Conservation (phyloP, 2,329 filamentous ascomycete species). For the Diaporthe batatas region DNA sequence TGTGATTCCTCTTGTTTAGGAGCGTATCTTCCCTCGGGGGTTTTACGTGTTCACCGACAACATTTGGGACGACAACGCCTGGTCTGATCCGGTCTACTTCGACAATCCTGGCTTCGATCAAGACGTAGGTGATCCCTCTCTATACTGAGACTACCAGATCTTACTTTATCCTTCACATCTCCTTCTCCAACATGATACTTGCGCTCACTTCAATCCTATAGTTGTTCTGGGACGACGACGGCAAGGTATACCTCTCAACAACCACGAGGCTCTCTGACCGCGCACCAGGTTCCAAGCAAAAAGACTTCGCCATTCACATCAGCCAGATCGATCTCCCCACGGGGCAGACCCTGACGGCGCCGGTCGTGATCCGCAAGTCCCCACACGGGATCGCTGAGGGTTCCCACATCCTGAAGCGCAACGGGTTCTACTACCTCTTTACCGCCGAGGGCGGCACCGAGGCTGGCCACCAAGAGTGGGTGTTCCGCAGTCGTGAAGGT, state of each 20-base stretch:
- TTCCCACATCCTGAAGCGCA: slow-evolving; percentile 54
- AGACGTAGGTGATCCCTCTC: slow-evolving; percentile 54
- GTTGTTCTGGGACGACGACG: slow-evolving; percentile 64
- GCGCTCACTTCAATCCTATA: slow-evolving; percentile 30
- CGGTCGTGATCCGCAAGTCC: slow-evolving; percentile 53
- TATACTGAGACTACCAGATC: background rate
- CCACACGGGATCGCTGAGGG: slow-evolving; percentile 58
- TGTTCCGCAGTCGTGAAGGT: slow-evolving; percentile 58
- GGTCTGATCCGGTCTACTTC: slow-evolving; percentile 68
- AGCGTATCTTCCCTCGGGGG: slow-evolving; percentile 64
- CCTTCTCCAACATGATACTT: background rate
- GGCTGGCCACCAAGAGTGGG: slow-evolving; percentile 65
- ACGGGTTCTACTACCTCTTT: slow-evolving; percentile 55
- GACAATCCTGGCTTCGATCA: slow-evolving; percentile 68
- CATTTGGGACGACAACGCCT: slow-evolving; percentile 63
- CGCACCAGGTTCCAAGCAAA: slow-evolving; percentile 55
- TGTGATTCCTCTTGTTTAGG: slow-evolving; percentile 42
- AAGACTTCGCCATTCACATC: slow-evolving; percentile 66
- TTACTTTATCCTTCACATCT: background rate
- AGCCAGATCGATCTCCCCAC: slow-evolving; percentile 58
- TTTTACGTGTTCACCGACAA: slow-evolving; percentile 67
- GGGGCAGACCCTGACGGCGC: slow-evolving; percentile 55
- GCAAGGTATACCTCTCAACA: slow-evolving; percentile 63
- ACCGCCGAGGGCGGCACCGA: slow-evolving; percentile 59
- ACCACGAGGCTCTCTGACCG: slow-evolving; percentile 54